Evolutionary conservation across 2,329 filamentous ascomycete species (phyloP).

Genomic region (Pseudogymnoascus sp.): DNA sequence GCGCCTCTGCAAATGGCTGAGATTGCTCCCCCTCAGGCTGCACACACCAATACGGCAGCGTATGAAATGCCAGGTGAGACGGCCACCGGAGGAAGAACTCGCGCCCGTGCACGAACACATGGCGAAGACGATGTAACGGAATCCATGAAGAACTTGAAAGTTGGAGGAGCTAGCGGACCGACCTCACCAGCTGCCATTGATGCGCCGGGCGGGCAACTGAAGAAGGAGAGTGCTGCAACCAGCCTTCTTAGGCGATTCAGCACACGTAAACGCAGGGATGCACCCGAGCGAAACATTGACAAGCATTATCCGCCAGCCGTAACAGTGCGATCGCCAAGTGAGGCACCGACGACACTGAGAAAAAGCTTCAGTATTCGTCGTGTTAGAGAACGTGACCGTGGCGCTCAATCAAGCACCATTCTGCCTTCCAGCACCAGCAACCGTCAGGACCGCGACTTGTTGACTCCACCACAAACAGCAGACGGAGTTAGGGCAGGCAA

Average conservation of each 20-base stretch:
- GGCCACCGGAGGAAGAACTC: slow-evolving; percentile 73
- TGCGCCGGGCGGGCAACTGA: slow-evolving; percentile 55
- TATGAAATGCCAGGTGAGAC: slow-evolving; percentile 90
- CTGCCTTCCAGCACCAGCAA: slow-evolving; percentile 55
- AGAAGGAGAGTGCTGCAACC: slow-evolving; percentile 82
- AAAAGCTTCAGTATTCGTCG: slow-evolving; percentile 85
- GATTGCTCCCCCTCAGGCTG: slow-evolving; percentile 72
- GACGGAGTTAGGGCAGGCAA: slow-evolving; percentile 57
- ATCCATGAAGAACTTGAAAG: slow-evolving; percentile 59
- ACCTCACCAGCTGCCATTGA: slow-evolving; percentile 46
- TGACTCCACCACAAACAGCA: slow-evolving; percentile 64
- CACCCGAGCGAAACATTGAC: slow-evolving; percentile 52
- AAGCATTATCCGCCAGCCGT: slow-evolving; percentile 66
- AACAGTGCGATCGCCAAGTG: slow-evolving; percentile 71
- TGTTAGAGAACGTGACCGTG: slow-evolving; percentile 44
- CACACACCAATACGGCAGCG: slow-evolving; percentile 76
- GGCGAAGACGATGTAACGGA: slow-evolving; percentile 87
- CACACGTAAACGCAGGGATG: slow-evolving; percentile 70
- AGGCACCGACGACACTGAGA: slow-evolving; percentile 57
- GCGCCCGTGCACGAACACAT: slow-evolving; percentile 84
- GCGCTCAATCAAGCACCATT: slow-evolving; percentile 42
- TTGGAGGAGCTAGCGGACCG: slow-evolving; percentile 43
- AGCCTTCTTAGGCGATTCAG: slow-evolving; percentile 85
- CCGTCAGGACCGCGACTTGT: slow-evolving; percentile 69
- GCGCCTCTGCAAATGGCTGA: slow-evolving; percentile 58